phyloP scores from a whole-genome alignment of 768 basidiomycete species.

The Lepiota brunneoincarnata region DNA sequence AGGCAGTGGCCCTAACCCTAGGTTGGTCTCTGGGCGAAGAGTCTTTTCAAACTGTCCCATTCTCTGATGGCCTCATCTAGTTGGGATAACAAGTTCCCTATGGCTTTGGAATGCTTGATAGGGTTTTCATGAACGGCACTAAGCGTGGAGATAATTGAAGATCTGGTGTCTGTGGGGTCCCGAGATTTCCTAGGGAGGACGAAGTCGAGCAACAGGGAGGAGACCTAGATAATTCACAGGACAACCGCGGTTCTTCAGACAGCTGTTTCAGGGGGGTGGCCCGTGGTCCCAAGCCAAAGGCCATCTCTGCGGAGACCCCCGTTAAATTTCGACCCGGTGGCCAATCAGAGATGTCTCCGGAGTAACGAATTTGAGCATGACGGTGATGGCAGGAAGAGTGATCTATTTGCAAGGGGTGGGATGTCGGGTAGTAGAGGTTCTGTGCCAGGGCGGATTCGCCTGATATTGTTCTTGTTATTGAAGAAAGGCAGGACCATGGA shows the following conservation, averaged over 20 bases:
- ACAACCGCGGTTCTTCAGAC: neutral
- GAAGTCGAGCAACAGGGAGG: conserved; percentile 3
- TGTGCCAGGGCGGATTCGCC: neutral
- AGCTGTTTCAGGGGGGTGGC: neutral
- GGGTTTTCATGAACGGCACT: neutral
- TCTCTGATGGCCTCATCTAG: conserved; percentile 28
- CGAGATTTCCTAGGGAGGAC: neutral
- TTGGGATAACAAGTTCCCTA: conserved; percentile 30
- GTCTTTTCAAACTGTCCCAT: conserved; percentile 1
- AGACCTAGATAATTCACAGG: neutral
- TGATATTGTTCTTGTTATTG: neutral
- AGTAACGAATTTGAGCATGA: neutral
- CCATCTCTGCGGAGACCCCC: neutral
- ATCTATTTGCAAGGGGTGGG: neutral
- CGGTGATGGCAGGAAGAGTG: neutral
- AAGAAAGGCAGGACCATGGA: conserved; percentile 25
- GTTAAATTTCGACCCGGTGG: neutral
- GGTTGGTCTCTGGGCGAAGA: neutral
- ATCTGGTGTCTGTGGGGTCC: neutral
- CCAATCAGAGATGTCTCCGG: neutral
- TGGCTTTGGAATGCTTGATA: conserved; percentile 23
- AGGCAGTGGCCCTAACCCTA: neutral
- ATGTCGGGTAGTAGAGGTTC: neutral
- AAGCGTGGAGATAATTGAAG: neutral
- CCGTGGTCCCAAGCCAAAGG: neutral